phyloP scores from a whole-genome alignment of 1,284 basidiomycete species.

The Tetrapyrgos nigripes region DNA sequence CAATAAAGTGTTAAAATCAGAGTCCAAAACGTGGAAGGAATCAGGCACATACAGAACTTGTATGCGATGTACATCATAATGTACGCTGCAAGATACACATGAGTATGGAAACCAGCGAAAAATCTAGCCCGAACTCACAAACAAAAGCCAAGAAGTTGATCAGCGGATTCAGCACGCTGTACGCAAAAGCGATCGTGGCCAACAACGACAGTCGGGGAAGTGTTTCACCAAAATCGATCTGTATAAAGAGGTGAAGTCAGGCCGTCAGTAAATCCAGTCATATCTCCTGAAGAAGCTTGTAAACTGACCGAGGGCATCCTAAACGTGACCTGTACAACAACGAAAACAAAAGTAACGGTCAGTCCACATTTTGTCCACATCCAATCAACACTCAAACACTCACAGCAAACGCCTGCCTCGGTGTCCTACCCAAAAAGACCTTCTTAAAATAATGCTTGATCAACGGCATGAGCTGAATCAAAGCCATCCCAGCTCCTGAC shows the following conservation, averaged over 20 bases:
- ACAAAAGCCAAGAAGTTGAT: slow-evolving; percentile 73
- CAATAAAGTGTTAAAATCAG: slow-evolving; percentile 3
- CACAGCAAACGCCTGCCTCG: slow-evolving; percentile 52
- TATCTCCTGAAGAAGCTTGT: neutral
- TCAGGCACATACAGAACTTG: slow-evolving; percentile 62
- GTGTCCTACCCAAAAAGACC: slow-evolving; percentile 59
- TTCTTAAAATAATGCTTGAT: slow-evolving; percentile 72
- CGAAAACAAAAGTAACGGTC: neutral
- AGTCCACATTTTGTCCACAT: neutral
- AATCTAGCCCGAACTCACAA: slow-evolving; percentile 32
- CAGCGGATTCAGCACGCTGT: slow-evolving; percentile 77
- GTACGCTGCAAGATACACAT: slow-evolving; percentile 49
- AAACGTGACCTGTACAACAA: slow-evolving; percentile 40
- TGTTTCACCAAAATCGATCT: slow-evolving; percentile 56
- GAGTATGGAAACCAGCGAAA: slow-evolving; percentile 1
- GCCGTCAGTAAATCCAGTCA: neutral
- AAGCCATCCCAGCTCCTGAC: slow-evolving; percentile 59
- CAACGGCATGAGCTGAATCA: slow-evolving; percentile 70
- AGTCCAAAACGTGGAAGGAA: neutral
- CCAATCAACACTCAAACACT: slow-evolving; percentile 4
- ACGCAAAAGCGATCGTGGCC: slow-evolving; percentile 63
- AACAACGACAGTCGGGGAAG: slow-evolving; percentile 56
- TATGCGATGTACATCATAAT: slow-evolving; percentile 67
- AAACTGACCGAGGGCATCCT: slow-evolving; percentile 46
- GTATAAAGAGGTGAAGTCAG: neutral